Evolutionary conservation across 352 stramenopile genomes (phyloP), one percentile per base, ranked within the genome.

Genomic region (Globisporangium canariense): DNA sequence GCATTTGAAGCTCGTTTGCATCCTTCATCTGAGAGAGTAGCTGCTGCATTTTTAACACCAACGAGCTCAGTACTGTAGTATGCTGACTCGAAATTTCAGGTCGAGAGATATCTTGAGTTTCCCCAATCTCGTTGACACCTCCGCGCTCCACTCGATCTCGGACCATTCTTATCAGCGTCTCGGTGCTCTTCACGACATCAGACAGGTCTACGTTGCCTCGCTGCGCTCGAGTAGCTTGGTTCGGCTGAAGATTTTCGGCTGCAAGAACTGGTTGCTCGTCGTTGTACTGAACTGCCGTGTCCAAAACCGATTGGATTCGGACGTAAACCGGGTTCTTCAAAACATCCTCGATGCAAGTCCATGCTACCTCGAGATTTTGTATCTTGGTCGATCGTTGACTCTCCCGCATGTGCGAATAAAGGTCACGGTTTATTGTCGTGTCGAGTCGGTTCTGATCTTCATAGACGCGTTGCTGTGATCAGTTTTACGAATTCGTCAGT

Each of bases 391-490:
- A 36, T 3, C 78, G 70, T 4, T 68, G 63, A 11, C 41, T 62
- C 47, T 76, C 60, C 7, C 66, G 56, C 4, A 67, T 64, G 58
- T 76, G 68, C 4, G 76, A 79, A 36, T 76, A 82, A 22, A 83
- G 67, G 2, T 68, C 65, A 0, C 66, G 72, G 43, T 60, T 69
- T 1, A 75, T 49, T 0, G 45, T 68, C 6, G 64, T 58, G 30
- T 85, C 75, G 0, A 83, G 53, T 10, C 59, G 30, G 47, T 49
- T 74, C 40, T 86, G 78, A n/a, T 78, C 64, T 46, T 86, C 70
- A 13, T 86, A 70, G 4, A 84, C 54, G 58, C 68, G 61, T 72
- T 77, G 62, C 78, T 87, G 34, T 4, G 1, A 59, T 49, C 7
- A 55, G 36, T 32, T 14, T 34, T 53, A 34, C 10, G 20, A 34